Conservation (phyloP, 2,329 filamentous ascomycete species). For the Ophiostoma fasciatum region DNA sequence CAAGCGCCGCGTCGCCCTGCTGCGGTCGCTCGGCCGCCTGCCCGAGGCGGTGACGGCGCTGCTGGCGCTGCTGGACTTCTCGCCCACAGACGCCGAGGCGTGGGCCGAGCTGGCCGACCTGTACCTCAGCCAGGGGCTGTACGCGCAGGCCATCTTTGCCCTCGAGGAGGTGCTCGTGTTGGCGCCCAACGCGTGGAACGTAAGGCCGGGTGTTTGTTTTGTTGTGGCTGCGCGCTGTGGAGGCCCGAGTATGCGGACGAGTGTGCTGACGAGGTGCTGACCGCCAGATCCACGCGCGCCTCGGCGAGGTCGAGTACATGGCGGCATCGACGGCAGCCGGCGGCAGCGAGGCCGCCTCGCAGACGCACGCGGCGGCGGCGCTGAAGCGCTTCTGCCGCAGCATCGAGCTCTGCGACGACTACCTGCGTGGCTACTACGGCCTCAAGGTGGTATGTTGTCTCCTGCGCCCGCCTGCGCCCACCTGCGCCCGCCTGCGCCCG, state of each 20-base stretch:
- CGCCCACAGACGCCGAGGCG: conserved; percentile 79
- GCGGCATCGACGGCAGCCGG: conserved; percentile 31
- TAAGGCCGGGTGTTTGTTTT: conserved; percentile 26
- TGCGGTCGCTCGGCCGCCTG: conserved; percentile 56
- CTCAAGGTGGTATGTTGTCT: conserved; percentile 52
- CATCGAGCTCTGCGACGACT: conserved; percentile 86
- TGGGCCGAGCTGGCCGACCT: conserved; percentile 87
- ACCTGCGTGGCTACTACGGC: conserved; percentile 84
- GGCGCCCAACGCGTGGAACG: conserved; percentile 89
- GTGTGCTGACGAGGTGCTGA: no score
- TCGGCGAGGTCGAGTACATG: conserved; percentile 74
- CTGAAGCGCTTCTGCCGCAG: conserved; percentile 78
- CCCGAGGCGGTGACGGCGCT: conserved; percentile 62
- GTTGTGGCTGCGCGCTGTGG: not conserved
- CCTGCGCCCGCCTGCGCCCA: not conserved
- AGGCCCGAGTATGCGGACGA: no score
- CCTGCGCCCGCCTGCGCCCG: no score
- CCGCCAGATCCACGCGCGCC: conserved; percentile 61
- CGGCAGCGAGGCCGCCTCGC: conserved; percentile 22
- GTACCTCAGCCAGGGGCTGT: conserved; percentile 66
- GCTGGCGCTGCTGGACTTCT: conserved; percentile 61
- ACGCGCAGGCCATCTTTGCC: conserved; percentile 71
- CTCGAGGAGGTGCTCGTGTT: conserved; percentile 82
- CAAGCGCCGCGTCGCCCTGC: conserved; percentile 69
- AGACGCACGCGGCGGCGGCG: conserved; percentile 51